Evolutionary conservation across 768 basidiomycete genomes (phyloP).

Genomic region (Symmetrospora coprosmae): DNA sequence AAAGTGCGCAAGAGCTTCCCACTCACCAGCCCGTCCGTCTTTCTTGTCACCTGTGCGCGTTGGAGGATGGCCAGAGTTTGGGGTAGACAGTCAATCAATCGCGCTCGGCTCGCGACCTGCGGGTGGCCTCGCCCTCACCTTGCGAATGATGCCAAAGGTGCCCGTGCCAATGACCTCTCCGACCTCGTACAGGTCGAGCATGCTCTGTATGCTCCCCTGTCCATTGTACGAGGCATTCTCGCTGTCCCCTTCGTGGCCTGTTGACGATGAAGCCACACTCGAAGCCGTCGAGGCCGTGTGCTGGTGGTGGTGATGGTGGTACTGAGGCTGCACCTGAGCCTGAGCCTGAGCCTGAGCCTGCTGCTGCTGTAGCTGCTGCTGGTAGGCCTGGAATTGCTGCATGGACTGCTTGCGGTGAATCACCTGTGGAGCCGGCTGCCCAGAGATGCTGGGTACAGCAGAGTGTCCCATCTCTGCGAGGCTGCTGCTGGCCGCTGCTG

Average conservation of each 20-base stretch:
- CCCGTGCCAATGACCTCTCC: conserved; percentile 91
- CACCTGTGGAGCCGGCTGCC: too few species aligned
- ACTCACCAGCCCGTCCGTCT: conserved; percentile 16
- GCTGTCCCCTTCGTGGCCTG: too few species aligned
- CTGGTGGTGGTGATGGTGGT: too few species aligned
- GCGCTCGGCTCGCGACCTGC: too few species aligned
- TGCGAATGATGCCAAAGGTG: conserved; percentile 92
- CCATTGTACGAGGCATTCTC: neutral
- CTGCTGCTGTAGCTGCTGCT: conserved; percentile 1
- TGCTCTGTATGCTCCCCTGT: neutral
- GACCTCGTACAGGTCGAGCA: conserved; percentile 64
- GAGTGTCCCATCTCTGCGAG: too few species aligned
- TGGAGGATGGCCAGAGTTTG: too few species aligned
- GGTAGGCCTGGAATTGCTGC: neutral
- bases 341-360: too few species aligned
- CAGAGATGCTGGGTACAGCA: too few species aligned
- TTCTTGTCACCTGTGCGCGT: neutral
- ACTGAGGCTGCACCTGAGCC: neutral
- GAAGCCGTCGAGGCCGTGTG: too few species aligned
- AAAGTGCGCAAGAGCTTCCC: neutral
- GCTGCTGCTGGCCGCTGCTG: too few species aligned
- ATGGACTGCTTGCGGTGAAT: neutral
- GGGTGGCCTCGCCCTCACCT: too few species aligned
- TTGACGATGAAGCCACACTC: neutral
- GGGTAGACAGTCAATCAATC: too few species aligned